Evolutionary conservation across 2,329 filamentous ascomycete genomes (phyloP).

Genomic region (Microcyclospora tardicrescens): DNA sequence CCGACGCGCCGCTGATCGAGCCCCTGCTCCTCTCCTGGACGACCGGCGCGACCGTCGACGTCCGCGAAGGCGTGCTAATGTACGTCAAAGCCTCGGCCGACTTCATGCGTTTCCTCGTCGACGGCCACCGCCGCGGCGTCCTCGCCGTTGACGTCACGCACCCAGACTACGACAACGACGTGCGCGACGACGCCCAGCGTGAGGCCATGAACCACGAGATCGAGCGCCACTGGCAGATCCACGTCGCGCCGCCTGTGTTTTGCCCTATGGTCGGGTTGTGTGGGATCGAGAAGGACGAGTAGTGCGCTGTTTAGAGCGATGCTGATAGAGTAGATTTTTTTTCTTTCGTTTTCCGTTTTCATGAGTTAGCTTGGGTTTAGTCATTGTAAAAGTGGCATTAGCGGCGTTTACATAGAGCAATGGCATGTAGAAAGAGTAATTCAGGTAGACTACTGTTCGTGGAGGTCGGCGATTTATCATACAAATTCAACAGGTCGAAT

Average conservation of each 20-base stretch:
- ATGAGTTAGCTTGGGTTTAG: no score
- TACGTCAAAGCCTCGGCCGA: constrained; percentile 48
- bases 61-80: constrained; percentile 42
- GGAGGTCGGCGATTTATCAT: no score
- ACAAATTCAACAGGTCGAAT: no score
- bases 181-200: constrained; percentile 15
- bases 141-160: constrained; percentile 38
- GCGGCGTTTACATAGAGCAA: no score
- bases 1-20: constrained; percentile 53
- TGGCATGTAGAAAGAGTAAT: no score
- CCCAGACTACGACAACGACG: constrained; percentile 22
- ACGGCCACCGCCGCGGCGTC: constrained; percentile 33
- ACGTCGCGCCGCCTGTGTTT: constrained; percentile 25
- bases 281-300: constrained; percentile 8
- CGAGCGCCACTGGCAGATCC: constrained; percentile 31
- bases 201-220: constrained; percentile 11
- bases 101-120: constrained; percentile 40
- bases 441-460: no score
- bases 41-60: constrained; percentile 47
- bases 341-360: no score
- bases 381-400: no score
- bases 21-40: constrained; percentile 48
- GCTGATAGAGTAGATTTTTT: no score
- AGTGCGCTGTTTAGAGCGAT: no score
- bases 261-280: constrained; percentile 10